Base-by-base conservation (phyloP, 192 early-diverging fungal genomes). In the Gryganskiella cystojenkinii region DNA sequence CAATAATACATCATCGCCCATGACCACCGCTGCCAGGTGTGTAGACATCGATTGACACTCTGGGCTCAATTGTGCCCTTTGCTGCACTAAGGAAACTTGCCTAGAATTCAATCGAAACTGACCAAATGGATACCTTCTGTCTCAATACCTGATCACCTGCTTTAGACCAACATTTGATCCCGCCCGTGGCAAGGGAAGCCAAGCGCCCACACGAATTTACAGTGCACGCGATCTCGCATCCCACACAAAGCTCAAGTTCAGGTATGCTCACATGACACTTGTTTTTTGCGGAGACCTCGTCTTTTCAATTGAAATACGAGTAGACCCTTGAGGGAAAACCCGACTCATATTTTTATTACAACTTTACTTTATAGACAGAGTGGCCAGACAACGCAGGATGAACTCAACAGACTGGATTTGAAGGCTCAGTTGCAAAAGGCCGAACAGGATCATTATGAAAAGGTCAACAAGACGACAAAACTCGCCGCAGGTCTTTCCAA, bases 241-340 rank as follows among this genome's bases (percentile, higher is more conserved):
- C 30, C 91, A 95, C 54, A 93, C 91, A 27, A 89, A 87, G 64
- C 88, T 95, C 65, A 95, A 95, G 67, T 91, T 85, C 61, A 85
- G 92, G 81, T 83, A 82, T 43, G 22, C 28, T 30, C 8, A 20
- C 11, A 9, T 11, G 24, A 59, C 13, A 19, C 13, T 47, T 30
- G 20, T 46, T 14, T 22, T 47, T n/a, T 20, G n/a, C n/a, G n/a
- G n/a, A n/a, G n/a, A n/a, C 15, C 45, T 56, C 58, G 33, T 6
- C 5, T 58, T n/a, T n/a, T n/a, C n/a, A n/a, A n/a, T n/a, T n/a
- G n/a, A n/a, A n/a, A n/a, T n/a, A n/a, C n/a, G n/a, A n/a, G n/a
- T n/a, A n/a, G n/a, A n/a, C n/a, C n/a, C n/a, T n/a, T n/a, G n/a
- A n/a, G n/a, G n/a, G n/a, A n/a, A n/a, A n/a, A n/a, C n/a, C n/a